A percentile compares a stretch with the other conserved stretches of the same genome.
These are phyloP conservation scores for Stachybotrys chlorohalonatus DNA, from an alignment of 2,329 filamentous ascomycete species.

Conservation along the genomic window DNA sequence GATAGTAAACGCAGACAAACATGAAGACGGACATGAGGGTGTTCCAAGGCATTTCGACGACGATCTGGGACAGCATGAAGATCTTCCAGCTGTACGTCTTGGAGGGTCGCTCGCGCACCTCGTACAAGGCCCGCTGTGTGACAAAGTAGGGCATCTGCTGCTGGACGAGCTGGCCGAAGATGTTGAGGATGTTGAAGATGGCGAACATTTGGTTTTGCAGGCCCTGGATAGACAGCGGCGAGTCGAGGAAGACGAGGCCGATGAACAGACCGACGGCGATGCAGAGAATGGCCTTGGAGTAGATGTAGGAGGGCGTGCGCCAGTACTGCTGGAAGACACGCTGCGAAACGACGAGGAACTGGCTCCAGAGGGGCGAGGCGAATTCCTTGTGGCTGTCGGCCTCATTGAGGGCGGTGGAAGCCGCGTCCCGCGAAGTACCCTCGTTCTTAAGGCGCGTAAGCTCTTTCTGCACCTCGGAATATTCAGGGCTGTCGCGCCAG, in stretches of 20 bases:
- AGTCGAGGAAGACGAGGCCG: constrained; percentile 70
- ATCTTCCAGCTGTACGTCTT: constrained; percentile 81
- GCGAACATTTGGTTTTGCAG: constrained; percentile 84
- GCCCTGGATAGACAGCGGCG: constrained; percentile 62
- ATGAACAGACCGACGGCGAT: constrained; percentile 61
- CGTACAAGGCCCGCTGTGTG: constrained; percentile 70
- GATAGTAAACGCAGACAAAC: constrained; percentile 79
- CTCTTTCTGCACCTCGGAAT: constrained; percentile 42
- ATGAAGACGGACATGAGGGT: constrained; percentile 64
- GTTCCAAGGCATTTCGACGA: constrained; percentile 82
- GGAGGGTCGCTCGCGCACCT: constrained; percentile 74
- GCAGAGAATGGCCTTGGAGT: constrained; percentile 69
- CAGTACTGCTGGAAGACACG: constrained; percentile 89
- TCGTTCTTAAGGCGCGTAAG: constrained; percentile 43
- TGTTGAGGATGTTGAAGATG: constrained; percentile 73
- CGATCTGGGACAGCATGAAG: constrained; percentile 74
- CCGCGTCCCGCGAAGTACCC: constrained; percentile 31
- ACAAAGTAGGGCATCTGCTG: constrained; percentile 82
- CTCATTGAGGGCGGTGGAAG: constrained; percentile 12
- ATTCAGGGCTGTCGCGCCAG: constrained; percentile 50
- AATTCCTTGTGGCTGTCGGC: constrained; percentile 59
- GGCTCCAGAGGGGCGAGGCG: constrained; percentile 61
- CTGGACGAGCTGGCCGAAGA: constrained; percentile 72
- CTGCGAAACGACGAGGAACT: constrained; percentile 56
- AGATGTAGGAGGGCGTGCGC: constrained; percentile 83